Evolutionary conservation across 2,329 filamentous ascomycete genomes (phyloP).

Genomic region (Xylariaceae sp.): DNA sequence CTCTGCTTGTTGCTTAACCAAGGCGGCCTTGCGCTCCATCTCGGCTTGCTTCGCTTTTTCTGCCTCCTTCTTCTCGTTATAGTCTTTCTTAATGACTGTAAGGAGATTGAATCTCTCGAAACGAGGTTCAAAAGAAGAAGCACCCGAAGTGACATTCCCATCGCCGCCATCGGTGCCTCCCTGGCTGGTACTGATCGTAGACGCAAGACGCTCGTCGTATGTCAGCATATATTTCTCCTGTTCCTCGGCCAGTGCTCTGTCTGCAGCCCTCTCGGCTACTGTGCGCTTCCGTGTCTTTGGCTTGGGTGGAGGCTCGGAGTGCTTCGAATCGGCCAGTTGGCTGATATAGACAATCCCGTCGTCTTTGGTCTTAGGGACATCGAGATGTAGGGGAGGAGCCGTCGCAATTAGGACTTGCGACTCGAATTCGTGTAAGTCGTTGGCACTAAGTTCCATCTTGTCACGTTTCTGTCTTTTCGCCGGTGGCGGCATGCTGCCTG

Average conservation of each 20-base stretch:
- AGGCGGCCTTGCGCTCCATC: constrained; percentile 48
- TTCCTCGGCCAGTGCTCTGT: constrained; percentile 85
- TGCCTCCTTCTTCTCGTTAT: constrained; percentile 69
- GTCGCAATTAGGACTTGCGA: constrained; percentile 69
- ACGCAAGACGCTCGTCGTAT: constrained; percentile 74
- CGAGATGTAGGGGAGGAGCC: constrained; percentile 68
- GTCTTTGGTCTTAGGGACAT: constrained; percentile 63
- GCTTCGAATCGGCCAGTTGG: constrained; percentile 67
- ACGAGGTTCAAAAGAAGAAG: constrained; percentile 71
- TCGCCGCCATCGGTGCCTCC: constrained; percentile 57
- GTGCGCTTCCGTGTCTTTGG: constrained; percentile 91
- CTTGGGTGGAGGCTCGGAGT: constrained; percentile 68
- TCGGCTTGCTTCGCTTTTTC: constrained; percentile 66
- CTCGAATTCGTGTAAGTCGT: constrained; percentile 69
- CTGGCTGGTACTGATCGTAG: constrained; percentile 52
- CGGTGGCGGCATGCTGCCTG: constrained; percentile 53
- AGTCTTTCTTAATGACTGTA: constrained; percentile 73
- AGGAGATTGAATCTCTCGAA: constrained; percentile 92
- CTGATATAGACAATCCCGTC: constrained; percentile 69
- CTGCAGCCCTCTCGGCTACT: constrained; percentile 87
- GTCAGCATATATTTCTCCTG: constrained; percentile 90
- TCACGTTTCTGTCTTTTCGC: constrained; percentile 65
- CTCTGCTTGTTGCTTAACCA: constrained; percentile 42
- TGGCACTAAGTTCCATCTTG: constrained; percentile 70
- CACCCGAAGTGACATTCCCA: constrained; percentile 65